These are phyloP conservation scores for Pseudonitzschia delicatissima DNA, from an alignment of 108 stramenopile genomes.

Conservation along the genomic window DNA sequence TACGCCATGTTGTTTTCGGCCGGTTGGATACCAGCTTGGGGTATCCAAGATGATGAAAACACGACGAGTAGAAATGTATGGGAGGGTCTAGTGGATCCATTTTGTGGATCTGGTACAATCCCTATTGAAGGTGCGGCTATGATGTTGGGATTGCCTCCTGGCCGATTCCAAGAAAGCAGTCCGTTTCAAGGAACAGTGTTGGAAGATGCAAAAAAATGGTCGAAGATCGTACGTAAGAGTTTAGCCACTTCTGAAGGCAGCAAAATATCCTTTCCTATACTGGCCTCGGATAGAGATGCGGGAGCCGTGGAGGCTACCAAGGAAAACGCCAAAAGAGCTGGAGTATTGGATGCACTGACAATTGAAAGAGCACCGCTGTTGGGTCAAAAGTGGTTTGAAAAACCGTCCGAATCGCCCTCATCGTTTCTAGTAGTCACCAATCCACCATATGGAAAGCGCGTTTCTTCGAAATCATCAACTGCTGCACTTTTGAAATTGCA, in stretches of 20 bases:
- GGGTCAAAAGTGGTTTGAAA: conserved; percentile 30
- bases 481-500: conserved; percentile 23
- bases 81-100: conserved; percentile 56
- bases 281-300: conserved; percentile 59
- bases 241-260: not conserved
- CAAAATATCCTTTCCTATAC: conserved; percentile 8
- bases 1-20: conserved; percentile 55
- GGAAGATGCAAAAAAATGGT: conserved; percentile 37
- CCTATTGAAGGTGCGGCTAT: conserved; percentile 74
- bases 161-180: conserved; percentile 41
- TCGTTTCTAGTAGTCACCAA: conserved; percentile 50
- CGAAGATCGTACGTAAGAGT: conserved; percentile 5
- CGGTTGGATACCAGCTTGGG: conserved; percentile 45
- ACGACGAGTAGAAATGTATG: not conserved
- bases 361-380: conserved; percentile 39
- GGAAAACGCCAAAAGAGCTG: conserved; percentile 65
- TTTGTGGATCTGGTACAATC: conserved; percentile 82
- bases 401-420: not conserved
- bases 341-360: conserved; percentile 44
- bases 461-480: conserved; percentile 19
- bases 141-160: conserved; percentile 56
- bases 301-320: conserved; percentile 55
- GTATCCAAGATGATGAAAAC: not conserved
- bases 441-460: conserved; percentile 67
- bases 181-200: conserved; percentile 54